Evolutionary conservation across 768 basidiomycete species (phyloP).

Genomic region (Lactarius indigo): DNA sequence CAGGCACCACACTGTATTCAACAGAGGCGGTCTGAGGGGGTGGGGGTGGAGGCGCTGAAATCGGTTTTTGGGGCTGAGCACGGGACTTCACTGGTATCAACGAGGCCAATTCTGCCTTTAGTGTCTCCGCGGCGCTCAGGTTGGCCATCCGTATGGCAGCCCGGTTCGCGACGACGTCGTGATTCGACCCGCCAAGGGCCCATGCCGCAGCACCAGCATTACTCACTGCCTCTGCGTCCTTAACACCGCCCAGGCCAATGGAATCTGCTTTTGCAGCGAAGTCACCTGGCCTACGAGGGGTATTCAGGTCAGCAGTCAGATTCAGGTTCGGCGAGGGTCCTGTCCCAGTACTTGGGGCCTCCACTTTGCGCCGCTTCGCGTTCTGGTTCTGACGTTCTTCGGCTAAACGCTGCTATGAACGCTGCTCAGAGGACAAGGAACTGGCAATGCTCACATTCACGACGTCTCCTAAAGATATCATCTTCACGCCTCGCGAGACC

Average conservation of each 20-base stretch:
- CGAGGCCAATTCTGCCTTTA: constrained; percentile 84
- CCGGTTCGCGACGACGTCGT: constrained; percentile 86
- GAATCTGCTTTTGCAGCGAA: constrained; percentile 77
- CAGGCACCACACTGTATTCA: constrained; percentile 26
- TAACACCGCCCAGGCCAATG: constrained; percentile 66
- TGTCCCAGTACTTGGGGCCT: constrained; percentile 39
- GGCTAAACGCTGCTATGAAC: constrained; percentile 44
- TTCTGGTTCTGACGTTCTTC: constrained; percentile 93
- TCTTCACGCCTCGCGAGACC: constrained; percentile 93
- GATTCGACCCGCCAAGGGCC: constrained; percentile 82
- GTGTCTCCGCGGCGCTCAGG: constrained; percentile 90
- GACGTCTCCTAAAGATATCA: constrained; percentile 88
- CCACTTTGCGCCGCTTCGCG: constrained; percentile 80
- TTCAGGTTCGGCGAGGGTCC: constrained; percentile 50
- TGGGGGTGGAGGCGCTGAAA: constrained; percentile 23
- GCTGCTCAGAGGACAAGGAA: constrained; percentile 2
- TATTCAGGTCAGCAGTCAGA: constrained; percentile 45
- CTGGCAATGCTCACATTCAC: constrained; percentile 60
- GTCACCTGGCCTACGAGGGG: constrained; percentile 43
- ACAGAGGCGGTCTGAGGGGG: constrained; percentile 22
- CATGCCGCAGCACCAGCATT: constrained; percentile 60
- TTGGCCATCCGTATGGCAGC: constrained; percentile 93
- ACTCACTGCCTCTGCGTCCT: constrained; percentile 54
- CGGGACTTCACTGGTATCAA: constrained; percentile 39
- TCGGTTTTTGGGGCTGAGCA: constrained; percentile 26